Base-by-base conservation (phyloP, 1,139 yeast genomes). In the Sugiyamaella castrensis region DNA sequence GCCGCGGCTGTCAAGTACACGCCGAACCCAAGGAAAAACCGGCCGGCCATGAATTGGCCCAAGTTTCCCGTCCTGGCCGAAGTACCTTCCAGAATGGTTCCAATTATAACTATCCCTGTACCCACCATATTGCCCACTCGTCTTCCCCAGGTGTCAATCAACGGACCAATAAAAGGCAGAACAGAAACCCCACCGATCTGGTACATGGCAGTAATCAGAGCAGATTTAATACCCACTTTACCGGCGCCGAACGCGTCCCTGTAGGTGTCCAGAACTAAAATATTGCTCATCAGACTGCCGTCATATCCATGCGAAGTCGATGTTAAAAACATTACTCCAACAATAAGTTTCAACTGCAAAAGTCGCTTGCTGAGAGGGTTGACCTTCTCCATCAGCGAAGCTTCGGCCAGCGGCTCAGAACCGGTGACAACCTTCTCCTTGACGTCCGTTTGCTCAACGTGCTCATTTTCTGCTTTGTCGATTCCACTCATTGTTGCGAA, bases 341-440 rank as follows among this genome's bases (percentile, higher is more conserved):
- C n/a, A n/a, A n/a, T n/a, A 49, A 2, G 47, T 52, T 52, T 50
- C 37, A 53, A 27, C 12, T 31, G 27, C 52, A 80, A 38, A 37
- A 44, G 27, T 9, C 44, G 27, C 27, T 31, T 38, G 31, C 47
- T 30, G 32, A 44, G n/a, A n/a, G n/a, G n/a, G n/a, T n/a, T n/a
- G n/a, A n/a, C n/a, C n/a, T n/a, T n/a, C n/a, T n/a, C n/a, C n/a
- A n/a, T n/a, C n/a, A n/a, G n/a, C n/a, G n/a, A n/a, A n/a, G n/a
- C n/a, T n/a, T n/a, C n/a, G n/a, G n/a, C n/a, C n/a, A n/a, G n/a
- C n/a, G n/a, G n/a, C n/a, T n/a, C n/a, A n/a, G n/a, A n/a, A n/a
- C n/a, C n/a, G n/a, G n/a, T n/a, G n/a, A n/a, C n/a, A n/a, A n/a
- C n/a, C n/a, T n/a, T n/a, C n/a, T n/a, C n/a, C n/a, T n/a, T n/a